These are phyloP conservation scores for Acanthamoeba polyphaga DNA, from an alignment of 208 protist species.

Conservation along the genomic window DNA sequence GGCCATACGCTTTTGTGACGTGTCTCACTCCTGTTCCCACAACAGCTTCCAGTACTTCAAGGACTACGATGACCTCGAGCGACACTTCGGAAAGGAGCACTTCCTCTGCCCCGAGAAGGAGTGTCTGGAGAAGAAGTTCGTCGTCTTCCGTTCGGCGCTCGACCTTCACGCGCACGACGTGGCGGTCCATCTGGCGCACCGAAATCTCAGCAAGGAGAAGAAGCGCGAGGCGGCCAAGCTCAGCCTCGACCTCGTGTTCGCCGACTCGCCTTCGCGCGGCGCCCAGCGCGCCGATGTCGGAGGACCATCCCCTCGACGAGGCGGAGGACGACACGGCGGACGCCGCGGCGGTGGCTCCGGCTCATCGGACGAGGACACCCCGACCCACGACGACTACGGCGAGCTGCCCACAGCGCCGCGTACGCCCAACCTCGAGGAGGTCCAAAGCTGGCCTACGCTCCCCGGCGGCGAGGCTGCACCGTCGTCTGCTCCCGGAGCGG, in stretches of 20 bases:
- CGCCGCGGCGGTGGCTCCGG: not conserved
- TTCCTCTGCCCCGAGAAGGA: conserved; percentile 25
- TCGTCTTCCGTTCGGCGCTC: conserved; percentile 47
- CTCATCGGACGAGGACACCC: not conserved
- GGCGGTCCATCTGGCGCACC: not conserved
- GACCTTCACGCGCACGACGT: conserved; percentile 19
- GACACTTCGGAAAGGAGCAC: conserved; percentile 40
- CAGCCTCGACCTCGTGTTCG: not conserved
- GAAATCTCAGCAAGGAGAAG: conserved; percentile 12
- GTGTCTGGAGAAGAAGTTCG: conserved; percentile 69
- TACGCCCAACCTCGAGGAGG: not conserved
- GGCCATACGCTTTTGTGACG: not conserved
- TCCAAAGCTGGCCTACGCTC: not conserved
- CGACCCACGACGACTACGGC: not conserved
- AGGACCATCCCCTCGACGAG: not conserved
- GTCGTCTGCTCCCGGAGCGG: not conserved
- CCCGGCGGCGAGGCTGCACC: not conserved
- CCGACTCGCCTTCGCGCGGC: conserved; percentile 8
- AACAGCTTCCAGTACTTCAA: conserved; percentile 51
- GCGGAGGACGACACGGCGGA: not conserved
- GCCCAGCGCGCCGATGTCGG: not conserved
- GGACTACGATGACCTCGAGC: conserved; percentile 32
- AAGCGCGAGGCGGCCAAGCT: conserved; percentile 28
- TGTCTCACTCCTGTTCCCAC: not conserved
- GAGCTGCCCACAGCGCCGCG: not conserved